Conservation (phyloP, 805 yeast genomes). For the Saitoella complicata region DNA sequence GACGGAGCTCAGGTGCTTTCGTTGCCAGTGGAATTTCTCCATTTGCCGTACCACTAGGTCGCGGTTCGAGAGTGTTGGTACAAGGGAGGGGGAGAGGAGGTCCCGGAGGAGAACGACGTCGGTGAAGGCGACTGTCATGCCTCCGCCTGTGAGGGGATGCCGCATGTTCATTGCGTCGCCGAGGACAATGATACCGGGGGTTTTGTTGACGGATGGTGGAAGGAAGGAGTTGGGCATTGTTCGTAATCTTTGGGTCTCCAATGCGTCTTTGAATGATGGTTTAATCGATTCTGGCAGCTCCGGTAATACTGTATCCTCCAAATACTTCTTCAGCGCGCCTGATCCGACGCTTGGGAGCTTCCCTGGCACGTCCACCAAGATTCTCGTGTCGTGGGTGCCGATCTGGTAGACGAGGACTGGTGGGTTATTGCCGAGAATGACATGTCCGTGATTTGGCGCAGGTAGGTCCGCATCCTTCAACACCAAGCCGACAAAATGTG, state of each 20-base stretch:
- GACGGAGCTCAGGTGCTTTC: conserved; percentile 69
- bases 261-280: conserved; percentile 55
- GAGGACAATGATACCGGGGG: conserved; percentile 61
- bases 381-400: conserved; percentile 65
- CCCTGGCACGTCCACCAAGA: conserved; percentile 73
- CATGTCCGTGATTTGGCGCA: conserved; percentile 68
- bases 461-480: conserved; percentile 65
- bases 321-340: conserved; percentile 44
- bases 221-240: conserved; percentile 91
- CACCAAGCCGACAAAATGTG: conserved; percentile 77
- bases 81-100: conserved; percentile 38
- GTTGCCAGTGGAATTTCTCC: conserved; percentile 52
- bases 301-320: conserved; percentile 45
- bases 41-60: conserved; percentile 39
- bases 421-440: conserved; percentile 67
- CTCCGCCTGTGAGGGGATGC: conserved; percentile 97
- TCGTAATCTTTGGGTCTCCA: conserved; percentile 42
- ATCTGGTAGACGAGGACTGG: conserved; percentile 85
- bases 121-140: conserved; percentile 93
- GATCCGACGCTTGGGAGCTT: conserved; percentile 51
- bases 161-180: conserved; percentile 97
- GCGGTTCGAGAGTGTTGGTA: conserved; percentile 43
- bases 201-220: conserved; percentile 51
- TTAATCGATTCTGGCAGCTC: conserved; percentile 45
- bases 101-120: conserved; percentile 61